Base-by-base conservation (phyloP, 306 rosid species). In the Castanea crenata region DNA sequence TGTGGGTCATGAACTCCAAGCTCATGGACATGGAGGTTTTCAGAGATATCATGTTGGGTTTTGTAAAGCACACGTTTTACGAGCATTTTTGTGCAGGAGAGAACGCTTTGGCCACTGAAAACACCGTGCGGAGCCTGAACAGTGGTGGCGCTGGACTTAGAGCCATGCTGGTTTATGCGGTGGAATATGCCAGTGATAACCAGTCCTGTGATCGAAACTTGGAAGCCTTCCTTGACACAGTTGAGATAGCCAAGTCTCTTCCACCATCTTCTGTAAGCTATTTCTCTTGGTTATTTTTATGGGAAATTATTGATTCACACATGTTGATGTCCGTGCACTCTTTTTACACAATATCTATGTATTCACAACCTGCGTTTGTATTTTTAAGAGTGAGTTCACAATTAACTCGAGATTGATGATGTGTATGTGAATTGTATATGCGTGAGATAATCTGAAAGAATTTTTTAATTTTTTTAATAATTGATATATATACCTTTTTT, bases 11-110 rank as follows among this genome's bases (percentile, higher is more conserved):
- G 99, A 71, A 54, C 13, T 95, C 99, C 2, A 85, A 81, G 72
- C 80, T 95, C 51, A 76, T 93, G 97, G 79, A 89, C 5, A 58
- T 80, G 0, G 83, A 74, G 1, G 41, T 31, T 27, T 4, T 85
- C 49, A 67, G 62, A 2, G 76, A 82, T 0, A 0, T 83, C 1
- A 9, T 90, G 3, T 20, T 87, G 35, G 82, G 82, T 3, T 4
- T 77, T 4, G 62, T 92, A 0, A 84, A 83, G 5, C 54, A 38
- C 55, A 85, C 89, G 11, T 89, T 95, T 27, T 95, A 70, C 75
- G 83, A 74, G 10, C 90, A 93, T 20, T 96, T 96, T 20, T 96
- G 99, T 62, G 98, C 98, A 74, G 99, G 99, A 4, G 92, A 91
- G 58, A 92, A 96, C 14, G 75, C 90, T 3, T 38, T 0, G 23